These are phyloP conservation scores for Nakaseomyces delphensis DNA, from an alignment of 1,139 yeast species.

Conservation along the genomic window DNA sequence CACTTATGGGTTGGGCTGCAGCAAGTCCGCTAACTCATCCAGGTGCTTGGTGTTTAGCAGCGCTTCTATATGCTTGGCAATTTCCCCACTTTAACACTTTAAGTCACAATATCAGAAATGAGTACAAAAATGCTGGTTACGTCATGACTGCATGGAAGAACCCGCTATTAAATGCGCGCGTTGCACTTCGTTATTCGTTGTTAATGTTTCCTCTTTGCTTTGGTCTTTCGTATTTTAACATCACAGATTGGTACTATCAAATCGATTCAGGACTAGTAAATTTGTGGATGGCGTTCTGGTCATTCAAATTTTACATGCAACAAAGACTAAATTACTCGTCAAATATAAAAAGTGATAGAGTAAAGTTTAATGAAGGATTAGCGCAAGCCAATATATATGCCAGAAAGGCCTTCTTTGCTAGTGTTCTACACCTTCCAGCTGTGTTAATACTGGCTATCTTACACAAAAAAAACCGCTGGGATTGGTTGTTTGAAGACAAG, in stretches of 20 bases:
- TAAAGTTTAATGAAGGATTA: constrained; percentile 47
- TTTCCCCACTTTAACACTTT: constrained; percentile 95
- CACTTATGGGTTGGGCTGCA: constrained; percentile 99
- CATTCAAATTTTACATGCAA: constrained; percentile 77
- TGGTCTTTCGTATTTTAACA: constrained; percentile 67
- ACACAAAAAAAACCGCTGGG: constrained; percentile 95
- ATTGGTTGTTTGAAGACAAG: constrained; percentile 42
- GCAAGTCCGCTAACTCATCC: constrained; percentile 75
- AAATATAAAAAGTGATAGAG: constrained; percentile 27
- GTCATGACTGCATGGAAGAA: constrained; percentile 94
- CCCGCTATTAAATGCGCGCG: constrained; percentile 87
- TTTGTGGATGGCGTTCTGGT: constrained; percentile 75
- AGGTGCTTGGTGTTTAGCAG: constrained; percentile 93
- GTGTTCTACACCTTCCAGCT: constrained; percentile 90
- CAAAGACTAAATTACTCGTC: constrained; percentile 49
- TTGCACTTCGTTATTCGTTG: constrained; percentile 78
- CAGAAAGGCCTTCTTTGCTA: constrained; percentile 83
- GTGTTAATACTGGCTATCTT: constrained; percentile 84
- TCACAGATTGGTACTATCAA: constrained; percentile 76
- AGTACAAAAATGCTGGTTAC: constrained; percentile 87
- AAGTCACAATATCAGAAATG: constrained; percentile 79
- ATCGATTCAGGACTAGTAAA: constrained; percentile 75
- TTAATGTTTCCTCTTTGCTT: constrained; percentile 89
- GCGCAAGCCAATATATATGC: constrained; percentile 59
- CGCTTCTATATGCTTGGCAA: constrained; percentile 91